Percentiles rank a stretch among this genome's conserved stretches.
phyloP scores from a whole-genome alignment of 495 filamentous ascomycete genomes.

The Lasiosphaeria hispida region DNA sequence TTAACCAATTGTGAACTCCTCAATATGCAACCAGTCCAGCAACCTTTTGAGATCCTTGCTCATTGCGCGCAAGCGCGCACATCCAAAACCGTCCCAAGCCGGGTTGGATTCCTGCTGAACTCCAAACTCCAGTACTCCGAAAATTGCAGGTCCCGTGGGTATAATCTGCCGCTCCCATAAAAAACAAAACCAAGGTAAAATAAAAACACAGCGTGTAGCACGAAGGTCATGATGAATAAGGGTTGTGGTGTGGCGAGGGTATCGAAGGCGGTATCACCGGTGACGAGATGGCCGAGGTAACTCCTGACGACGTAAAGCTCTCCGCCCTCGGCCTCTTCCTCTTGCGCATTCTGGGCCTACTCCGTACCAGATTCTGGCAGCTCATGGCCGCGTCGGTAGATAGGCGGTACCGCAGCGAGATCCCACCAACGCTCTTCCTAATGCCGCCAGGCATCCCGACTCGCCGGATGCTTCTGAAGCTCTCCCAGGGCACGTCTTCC shows the following conservation, averaged over 20 bases:
- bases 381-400: constrained; percentile 41
- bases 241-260: constrained; percentile 1
- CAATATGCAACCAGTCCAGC: neutral
- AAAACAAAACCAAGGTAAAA: neutral
- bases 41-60: too few species aligned
- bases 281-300: constrained; percentile 20
- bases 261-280: constrained; percentile 15
- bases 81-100: neutral
- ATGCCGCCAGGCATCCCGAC: constrained; percentile 33
- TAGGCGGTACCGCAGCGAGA: constrained; percentile 35
- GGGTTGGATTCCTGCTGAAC: neutral
- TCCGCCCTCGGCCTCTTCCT: constrained; percentile 26
- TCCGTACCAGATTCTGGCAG: constrained; percentile 43
- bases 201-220: neutral
- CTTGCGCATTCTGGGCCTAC: constrained; percentile 42
- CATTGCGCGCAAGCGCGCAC: too few species aligned
- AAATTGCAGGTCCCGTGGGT: neutral
- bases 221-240: neutral
- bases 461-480: constrained; percentile 21
- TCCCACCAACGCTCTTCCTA: constrained; percentile 31
- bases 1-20: neutral
- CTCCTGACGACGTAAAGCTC: constrained; percentile 18
- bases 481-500: constrained; percentile 6
- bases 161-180: constrained; percentile 7
- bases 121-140: too few species aligned